phyloP scores from a whole-genome alignment of 2,329 filamentous ascomycete species.

The Colletotrichum australisinense region DNA sequence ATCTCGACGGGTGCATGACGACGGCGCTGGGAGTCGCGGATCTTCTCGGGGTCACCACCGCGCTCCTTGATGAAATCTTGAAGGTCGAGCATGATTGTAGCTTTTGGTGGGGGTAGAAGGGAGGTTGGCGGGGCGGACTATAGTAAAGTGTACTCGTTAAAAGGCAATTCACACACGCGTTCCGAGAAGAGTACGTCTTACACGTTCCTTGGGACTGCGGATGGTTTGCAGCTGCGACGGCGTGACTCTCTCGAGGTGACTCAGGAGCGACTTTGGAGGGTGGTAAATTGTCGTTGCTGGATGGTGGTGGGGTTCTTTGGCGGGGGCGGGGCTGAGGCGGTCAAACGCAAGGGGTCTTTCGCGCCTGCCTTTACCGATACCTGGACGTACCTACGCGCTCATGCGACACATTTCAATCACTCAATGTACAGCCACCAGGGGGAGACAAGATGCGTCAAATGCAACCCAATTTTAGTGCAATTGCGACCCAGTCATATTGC shows the following conservation, averaged over 20 bases:
- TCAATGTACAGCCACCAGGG: background rate
- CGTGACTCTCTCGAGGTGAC: slow-evolving; percentile 26
- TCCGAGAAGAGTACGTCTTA: background rate
- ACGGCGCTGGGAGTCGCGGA: slow-evolving; percentile 89
- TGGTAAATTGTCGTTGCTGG: slow-evolving; percentile 35
- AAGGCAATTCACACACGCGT: background rate
- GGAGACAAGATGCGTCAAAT: background rate
- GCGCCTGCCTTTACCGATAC: slow-evolving; percentile 2
- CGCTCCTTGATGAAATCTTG: slow-evolving; percentile 86
- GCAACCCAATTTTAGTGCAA: slow-evolving; percentile 10
- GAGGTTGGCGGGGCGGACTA: slow-evolving; percentile 6
- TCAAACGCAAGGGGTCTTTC: slow-evolving; percentile 28
- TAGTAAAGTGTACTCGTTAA: background rate
- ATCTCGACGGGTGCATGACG: slow-evolving; percentile 83
- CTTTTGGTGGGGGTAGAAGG: slow-evolving; percentile 15
- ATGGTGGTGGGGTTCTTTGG: slow-evolving; percentile 33
- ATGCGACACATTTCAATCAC: slow-evolving; percentile 7
- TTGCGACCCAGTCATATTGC: slow-evolving; percentile 2
- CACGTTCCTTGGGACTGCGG: slow-evolving; percentile 18
- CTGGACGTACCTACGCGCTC: background rate
- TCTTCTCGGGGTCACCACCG: slow-evolving; percentile 90
- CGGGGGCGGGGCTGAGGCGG: slow-evolving; percentile 36
- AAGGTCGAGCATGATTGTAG: slow-evolving; percentile 74
- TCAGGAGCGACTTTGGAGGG: slow-evolving; percentile 23
- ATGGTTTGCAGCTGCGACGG: slow-evolving; percentile 6